A percentile compares a stretch with the other conserved stretches of the same genome.
These are phyloP conservation scores for Camillea tinctor DNA, from an alignment of 2,329 filamentous ascomycete genomes.

Conservation along the genomic window DNA sequence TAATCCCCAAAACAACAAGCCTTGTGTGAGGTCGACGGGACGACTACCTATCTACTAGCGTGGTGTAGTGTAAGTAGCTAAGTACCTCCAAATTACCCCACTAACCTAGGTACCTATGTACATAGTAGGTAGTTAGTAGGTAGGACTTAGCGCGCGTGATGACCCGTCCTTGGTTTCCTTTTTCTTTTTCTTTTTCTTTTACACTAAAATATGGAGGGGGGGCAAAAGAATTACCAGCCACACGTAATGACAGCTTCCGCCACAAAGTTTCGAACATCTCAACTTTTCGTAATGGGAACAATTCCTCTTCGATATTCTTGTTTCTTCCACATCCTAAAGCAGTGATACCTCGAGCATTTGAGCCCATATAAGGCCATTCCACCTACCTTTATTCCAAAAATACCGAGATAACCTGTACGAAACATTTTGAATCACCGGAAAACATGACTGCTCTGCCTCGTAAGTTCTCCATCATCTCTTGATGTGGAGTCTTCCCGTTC, in stretches of 20 bases:
- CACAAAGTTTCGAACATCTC: slow-evolving; percentile 11
- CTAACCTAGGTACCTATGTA: background rate
- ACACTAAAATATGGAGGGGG: too few species aligned
- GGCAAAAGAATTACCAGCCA: background rate
- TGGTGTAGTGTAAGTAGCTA: background rate
- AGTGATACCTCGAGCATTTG: background rate
- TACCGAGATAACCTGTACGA: background rate
- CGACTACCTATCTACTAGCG: slow-evolving; percentile 19
- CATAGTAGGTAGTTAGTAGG: too few species aligned
- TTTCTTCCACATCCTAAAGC: background rate
- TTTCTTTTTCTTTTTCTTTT: too few species aligned
- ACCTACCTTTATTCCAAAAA: slow-evolving; percentile 1
- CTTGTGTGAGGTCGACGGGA: slow-evolving; percentile 29
- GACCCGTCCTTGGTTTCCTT: background rate
- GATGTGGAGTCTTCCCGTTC: background rate
- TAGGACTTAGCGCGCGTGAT: background rate
- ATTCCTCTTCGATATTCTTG: background rate
- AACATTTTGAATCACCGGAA: too few species aligned
- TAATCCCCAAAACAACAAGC: slow-evolving; percentile 27
- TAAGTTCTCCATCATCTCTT: slow-evolving; percentile 16
- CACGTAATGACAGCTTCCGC: slow-evolving; percentile 13
- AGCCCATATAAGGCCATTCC: background rate
- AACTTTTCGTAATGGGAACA: background rate
- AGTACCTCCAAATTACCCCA: too few species aligned
- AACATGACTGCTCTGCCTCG: slow-evolving; percentile 34